These are phyloP conservation scores for Nemania sp. DNA, from an alignment of 2,329 filamentous ascomycete genomes.

Conservation along the genomic window DNA sequence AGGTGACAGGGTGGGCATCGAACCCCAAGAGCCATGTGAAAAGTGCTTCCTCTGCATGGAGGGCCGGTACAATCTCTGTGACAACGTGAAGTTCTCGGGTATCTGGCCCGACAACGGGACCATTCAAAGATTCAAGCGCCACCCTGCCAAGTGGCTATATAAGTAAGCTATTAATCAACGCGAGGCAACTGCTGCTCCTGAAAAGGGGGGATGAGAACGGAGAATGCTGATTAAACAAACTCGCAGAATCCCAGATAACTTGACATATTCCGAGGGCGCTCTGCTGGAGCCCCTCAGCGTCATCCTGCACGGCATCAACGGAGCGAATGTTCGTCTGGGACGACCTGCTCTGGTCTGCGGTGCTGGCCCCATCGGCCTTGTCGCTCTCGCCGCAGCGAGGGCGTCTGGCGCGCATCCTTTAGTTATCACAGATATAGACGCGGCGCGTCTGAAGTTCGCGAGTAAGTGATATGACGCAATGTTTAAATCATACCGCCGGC, in stretches of 20 bases:
- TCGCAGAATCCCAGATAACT: slow-evolving; percentile 53
- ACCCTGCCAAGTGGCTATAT: slow-evolving; percentile 64
- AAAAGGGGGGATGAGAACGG: not conserved
- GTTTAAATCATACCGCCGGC: not conserved
- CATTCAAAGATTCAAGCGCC: slow-evolving; percentile 64
- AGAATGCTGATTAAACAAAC: slow-evolving; percentile 14
- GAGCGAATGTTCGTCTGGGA: slow-evolving; percentile 58
- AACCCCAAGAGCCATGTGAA: slow-evolving; percentile 68
- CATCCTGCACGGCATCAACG: slow-evolving; percentile 63
- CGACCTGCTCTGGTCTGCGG: slow-evolving; percentile 62
- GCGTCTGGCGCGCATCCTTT: slow-evolving; percentile 67
- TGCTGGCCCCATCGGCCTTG: slow-evolving; percentile 66
- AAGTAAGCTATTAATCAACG: slow-evolving; percentile 40
- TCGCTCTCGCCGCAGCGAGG: slow-evolving; percentile 59
- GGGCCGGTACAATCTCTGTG: slow-evolving; percentile 67
- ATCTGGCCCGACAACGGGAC: slow-evolving; percentile 65
- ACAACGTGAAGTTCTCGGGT: slow-evolving; percentile 63
- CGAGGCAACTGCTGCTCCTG: not conserved
- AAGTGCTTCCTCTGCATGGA: slow-evolving; percentile 62
- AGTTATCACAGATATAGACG: slow-evolving; percentile 66
- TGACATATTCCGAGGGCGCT: slow-evolving; percentile 63
- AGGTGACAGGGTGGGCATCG: slow-evolving; percentile 69
- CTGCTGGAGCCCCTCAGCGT: slow-evolving; percentile 68
- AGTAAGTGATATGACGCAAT: slow-evolving; percentile 30
- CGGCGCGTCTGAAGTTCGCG: slow-evolving; percentile 60